Conservation (phyloP, 345 rosid species). For the Hibiscus trionum region DNA sequence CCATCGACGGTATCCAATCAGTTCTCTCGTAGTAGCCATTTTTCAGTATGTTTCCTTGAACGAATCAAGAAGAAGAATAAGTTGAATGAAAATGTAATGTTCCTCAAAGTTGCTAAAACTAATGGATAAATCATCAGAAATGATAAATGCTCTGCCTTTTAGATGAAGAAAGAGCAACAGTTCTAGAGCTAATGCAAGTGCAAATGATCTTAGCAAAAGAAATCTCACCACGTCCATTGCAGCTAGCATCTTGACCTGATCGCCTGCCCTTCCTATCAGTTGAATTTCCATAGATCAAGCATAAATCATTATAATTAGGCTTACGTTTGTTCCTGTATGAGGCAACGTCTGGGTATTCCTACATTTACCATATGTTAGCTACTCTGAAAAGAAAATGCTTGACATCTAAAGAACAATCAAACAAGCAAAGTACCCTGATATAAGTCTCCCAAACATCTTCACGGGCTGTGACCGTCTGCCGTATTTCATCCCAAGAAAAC, state of each 20-base stretch:
- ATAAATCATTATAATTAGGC: slow-evolving; percentile 35
- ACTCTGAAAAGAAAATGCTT: neutral
- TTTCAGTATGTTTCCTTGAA: slow-evolving; percentile 22
- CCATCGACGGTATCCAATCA: slow-evolving; percentile 44
- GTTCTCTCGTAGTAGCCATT: slow-evolving; percentile 19
- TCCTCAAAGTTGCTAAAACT: neutral
- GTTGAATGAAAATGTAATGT: neutral
- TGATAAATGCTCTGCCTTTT: neutral
- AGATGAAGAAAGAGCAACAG: neutral
- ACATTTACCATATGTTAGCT: slow-evolving; percentile 21
- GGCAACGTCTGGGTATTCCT: slow-evolving; percentile 34
- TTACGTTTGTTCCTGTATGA: slow-evolving; percentile 17
- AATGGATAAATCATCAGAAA: slow-evolving; percentile 1
- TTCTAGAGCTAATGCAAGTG: neutral
- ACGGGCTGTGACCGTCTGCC: slow-evolving; percentile 31
- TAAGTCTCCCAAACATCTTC: slow-evolving; percentile 38
- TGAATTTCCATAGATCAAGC: slow-evolving; percentile 37
- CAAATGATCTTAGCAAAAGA: neutral
- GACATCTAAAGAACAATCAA: neutral
- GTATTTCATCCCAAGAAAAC: slow-evolving; percentile 33
- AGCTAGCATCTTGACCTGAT: slow-evolving; percentile 18
- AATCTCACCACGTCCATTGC: slow-evolving; percentile 24
- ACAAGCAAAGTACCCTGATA: slow-evolving; percentile 24
- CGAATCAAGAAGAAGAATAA: slow-evolving; percentile 12
- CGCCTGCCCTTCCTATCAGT: slow-evolving; percentile 14